Percentiles rank a stretch among this genome's conserved stretches.
phyloP scores from a whole-genome alignment of 352 stramenopile genomes.

The Peronospora destructor region DNA sequence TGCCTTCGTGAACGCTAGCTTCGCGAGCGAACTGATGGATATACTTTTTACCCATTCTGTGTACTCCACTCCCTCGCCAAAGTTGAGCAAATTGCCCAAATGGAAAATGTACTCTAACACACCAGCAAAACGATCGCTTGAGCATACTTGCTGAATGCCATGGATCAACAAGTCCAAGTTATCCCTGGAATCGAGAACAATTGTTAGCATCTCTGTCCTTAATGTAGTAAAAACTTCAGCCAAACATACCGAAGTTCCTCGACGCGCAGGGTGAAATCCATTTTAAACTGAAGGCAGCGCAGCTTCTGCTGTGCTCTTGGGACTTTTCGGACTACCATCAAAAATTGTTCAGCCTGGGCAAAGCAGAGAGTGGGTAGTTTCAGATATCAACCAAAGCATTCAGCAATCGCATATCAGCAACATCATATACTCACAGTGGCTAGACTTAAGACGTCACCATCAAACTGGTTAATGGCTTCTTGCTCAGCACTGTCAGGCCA shows the following conservation, averaged over 20 bases:
- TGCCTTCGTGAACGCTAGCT: constrained; percentile 76
- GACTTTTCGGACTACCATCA: constrained; percentile 52
- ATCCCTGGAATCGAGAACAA: constrained; percentile 19
- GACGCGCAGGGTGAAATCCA: constrained; percentile 59
- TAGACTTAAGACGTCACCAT: constrained; percentile 41
- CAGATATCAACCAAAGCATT: background rate
- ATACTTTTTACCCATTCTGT: constrained; percentile 53
- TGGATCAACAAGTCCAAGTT: constrained; percentile 63
- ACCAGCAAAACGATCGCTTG: constrained; percentile 51
- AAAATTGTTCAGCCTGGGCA: constrained; percentile 61
- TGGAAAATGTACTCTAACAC: constrained; percentile 68
- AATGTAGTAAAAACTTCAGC: background rate
- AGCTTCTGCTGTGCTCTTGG: constrained; percentile 64
- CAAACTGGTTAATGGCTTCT: constrained; percentile 56
- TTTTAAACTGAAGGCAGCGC: constrained; percentile 72
- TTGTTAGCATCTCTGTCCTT: constrained; percentile 2
- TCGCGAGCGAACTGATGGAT: constrained; percentile 66
- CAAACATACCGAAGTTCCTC: constrained; percentile 58
- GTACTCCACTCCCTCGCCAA: constrained; percentile 45
- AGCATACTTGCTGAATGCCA: constrained; percentile 63
- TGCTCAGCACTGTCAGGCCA: constrained; percentile 72
- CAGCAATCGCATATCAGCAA: background rate
- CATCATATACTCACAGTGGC: constrained; percentile 30
- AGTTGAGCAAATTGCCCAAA: constrained; percentile 61
- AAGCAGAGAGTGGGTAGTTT: constrained; percentile 1